phyloP scores from a whole-genome alignment of 2,329 filamentous ascomycete genomes.

The Trichoderma sp. region DNA sequence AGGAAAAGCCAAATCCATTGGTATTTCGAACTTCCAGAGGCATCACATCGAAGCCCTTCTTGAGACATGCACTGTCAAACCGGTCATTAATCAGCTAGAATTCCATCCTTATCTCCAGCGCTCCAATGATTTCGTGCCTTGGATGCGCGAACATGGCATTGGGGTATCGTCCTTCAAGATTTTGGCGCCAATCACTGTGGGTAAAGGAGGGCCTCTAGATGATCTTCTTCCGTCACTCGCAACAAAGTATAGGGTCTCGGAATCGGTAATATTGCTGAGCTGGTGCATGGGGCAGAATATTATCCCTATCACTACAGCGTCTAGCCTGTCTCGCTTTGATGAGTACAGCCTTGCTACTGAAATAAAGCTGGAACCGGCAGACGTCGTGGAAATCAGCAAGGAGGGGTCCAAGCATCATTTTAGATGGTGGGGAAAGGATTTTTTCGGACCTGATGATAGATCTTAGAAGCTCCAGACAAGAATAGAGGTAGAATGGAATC shows the following conservation, averaged over 20 bases:
- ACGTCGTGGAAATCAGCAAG: not conserved
- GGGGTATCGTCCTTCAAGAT: not conserved
- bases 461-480: not conserved
- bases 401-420: not conserved
- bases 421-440: not conserved
- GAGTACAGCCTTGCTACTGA: not conserved
- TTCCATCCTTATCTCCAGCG: not conserved
- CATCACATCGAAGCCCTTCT: not conserved
- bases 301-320: not conserved
- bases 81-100: not conserved
- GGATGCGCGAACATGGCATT: not conserved
- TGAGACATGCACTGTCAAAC: not conserved
- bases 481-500: not conserved
- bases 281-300: not conserved
- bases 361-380: not conserved
- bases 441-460: not conserved
- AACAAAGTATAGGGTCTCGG: not conserved
- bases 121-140: not conserved
- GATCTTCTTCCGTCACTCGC: not conserved
- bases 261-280: not conserved
- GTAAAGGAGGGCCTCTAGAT: not conserved
- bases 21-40: not conserved
- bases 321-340: not conserved
- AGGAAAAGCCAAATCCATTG: not conserved
- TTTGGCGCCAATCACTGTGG: not conserved